Evolutionary conservation across 2,329 filamentous ascomycete genomes (phyloP).

Genomic region (Coleophoma crateriformis): DNA sequence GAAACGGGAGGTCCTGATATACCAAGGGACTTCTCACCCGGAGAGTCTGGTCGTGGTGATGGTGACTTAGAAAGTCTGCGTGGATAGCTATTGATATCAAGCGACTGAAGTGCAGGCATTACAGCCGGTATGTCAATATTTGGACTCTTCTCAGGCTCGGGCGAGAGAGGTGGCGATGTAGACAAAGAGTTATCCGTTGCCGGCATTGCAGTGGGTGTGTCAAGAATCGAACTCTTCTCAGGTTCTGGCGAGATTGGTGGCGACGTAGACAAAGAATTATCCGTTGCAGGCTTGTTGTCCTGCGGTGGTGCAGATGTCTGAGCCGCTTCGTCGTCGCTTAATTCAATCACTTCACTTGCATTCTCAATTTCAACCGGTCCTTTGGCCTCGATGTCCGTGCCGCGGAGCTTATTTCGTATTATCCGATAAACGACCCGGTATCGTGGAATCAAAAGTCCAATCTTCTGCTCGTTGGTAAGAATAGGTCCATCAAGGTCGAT

Average conservation of each 20-base stretch:
- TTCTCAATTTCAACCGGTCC: slow-evolving; percentile 17
- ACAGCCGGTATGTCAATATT: not conserved
- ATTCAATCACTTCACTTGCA: slow-evolving; percentile 11
- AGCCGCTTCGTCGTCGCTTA: slow-evolving; percentile 7
- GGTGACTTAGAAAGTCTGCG: not conserved
- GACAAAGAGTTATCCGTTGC: no score
- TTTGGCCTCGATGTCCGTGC: slow-evolving; percentile 30
- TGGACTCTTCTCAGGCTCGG: not conserved
- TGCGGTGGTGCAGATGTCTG: not conserved
- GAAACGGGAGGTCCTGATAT: slow-evolving; percentile 3
- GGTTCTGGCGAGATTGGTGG: slow-evolving; percentile 4
- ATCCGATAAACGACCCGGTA: slow-evolving; percentile 57
- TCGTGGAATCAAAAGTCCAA: slow-evolving; percentile 13
- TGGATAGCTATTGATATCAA: not conserved
- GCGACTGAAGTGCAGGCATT: not conserved
- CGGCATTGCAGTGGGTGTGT: not conserved
- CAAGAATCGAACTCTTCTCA: not conserved
- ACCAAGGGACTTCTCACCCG: slow-evolving; percentile 3
- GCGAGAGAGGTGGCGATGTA: slow-evolving; percentile 2
- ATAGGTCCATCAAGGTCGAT: slow-evolving; percentile 10
- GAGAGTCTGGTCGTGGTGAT: not conserved
- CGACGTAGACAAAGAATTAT: no score
- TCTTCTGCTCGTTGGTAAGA: slow-evolving; percentile 11
- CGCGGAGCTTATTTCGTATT: slow-evolving; percentile 44
- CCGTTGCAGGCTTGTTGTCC: no score